phyloP scores from a whole-genome alignment of 768 basidiomycete genomes.

The Suillus luteus region DNA sequence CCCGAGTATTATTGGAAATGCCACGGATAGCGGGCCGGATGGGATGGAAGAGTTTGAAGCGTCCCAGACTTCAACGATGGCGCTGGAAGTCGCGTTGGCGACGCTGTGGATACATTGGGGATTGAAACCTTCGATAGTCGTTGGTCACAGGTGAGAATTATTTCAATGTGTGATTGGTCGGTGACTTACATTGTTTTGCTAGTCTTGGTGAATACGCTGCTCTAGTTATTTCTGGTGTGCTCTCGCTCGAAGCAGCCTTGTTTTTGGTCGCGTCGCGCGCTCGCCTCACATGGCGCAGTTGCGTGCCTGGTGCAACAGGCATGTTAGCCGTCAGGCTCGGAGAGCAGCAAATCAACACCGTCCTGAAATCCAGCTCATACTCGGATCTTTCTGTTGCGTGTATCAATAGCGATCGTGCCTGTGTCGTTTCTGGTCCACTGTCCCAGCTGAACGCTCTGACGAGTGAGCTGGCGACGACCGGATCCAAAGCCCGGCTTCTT shows the following conservation, averaged over 20 bases:
- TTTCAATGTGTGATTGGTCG: neutral
- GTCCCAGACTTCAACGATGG: constrained; percentile 56
- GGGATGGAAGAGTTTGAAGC: constrained; percentile 44
- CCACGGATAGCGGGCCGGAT: constrained; percentile 23
- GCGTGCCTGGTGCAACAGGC: constrained; percentile 46
- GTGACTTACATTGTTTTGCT: constrained; percentile 9
- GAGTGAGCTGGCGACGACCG: constrained; percentile 38
- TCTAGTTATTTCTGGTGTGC: constrained; percentile 60
- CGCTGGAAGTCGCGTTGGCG: constrained; percentile 64
- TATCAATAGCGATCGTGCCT: constrained; percentile 58
- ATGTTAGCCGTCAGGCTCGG: constrained; percentile 61
- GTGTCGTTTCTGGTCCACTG: constrained; percentile 60
- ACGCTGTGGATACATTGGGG: constrained; percentile 73
- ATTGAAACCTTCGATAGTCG: constrained; percentile 55
- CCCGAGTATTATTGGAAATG: constrained; percentile 39
- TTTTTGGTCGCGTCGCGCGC: constrained; percentile 58
- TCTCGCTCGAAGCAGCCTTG: constrained; percentile 59
- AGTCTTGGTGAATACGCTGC: constrained; percentile 81
- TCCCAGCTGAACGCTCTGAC: constrained; percentile 45
- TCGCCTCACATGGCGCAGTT: constrained; percentile 54
- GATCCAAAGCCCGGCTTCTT: constrained; percentile 46
- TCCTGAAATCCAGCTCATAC: constrained; percentile 37
- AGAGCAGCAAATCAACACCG: constrained; percentile 33
- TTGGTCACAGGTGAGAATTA: constrained; percentile 67
- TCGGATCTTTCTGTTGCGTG: constrained; percentile 54